Conservation (phyloP, 1,284 basidiomycete species). For the Tylopilus orsonianus region DNA sequence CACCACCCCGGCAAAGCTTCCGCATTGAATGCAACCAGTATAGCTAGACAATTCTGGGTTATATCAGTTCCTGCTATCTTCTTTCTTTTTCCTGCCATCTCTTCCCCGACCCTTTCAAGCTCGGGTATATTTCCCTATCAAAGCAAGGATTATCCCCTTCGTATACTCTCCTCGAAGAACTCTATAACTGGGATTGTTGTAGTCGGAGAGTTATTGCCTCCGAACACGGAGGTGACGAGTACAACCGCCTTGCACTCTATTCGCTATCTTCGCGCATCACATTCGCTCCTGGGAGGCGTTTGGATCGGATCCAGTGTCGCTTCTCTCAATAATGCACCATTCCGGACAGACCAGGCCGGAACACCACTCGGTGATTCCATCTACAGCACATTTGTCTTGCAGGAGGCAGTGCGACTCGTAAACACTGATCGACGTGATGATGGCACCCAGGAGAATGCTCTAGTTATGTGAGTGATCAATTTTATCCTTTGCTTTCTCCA, state of each 20-base stretch:
- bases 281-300: slow-evolving; percentile 85
- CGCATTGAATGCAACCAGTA: not conserved
- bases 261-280: slow-evolving; percentile 83
- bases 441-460: slow-evolving; percentile 47
- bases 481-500: not conserved
- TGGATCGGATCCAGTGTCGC: slow-evolving; percentile 66
- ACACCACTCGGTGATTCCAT: slow-evolving; percentile 71
- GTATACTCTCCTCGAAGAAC: slow-evolving; percentile 66
- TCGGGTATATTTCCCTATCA: slow-evolving; percentile 53
- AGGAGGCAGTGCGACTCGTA: slow-evolving; percentile 77
- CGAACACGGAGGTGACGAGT: slow-evolving; percentile 27
- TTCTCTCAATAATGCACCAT: slow-evolving; percentile 41
- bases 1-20: not conserved
- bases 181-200: slow-evolving; percentile 78
- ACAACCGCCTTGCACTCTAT: slow-evolving; percentile 48
- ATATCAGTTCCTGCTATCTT: slow-evolving; percentile 36
- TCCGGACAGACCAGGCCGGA: slow-evolving; percentile 52
- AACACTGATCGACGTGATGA: slow-evolving; percentile 42
- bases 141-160: slow-evolving; percentile 56
- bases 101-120: slow-evolving; percentile 55
- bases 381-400: slow-evolving; percentile 81
- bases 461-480: slow-evolving; percentile 62
- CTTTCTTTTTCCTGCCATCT: slow-evolving; percentile 40
- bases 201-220: slow-evolving; percentile 69
- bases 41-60: slow-evolving; percentile 11